Base-by-base conservation (phyloP, 805 yeast species). In the Candida koratica region DNA sequence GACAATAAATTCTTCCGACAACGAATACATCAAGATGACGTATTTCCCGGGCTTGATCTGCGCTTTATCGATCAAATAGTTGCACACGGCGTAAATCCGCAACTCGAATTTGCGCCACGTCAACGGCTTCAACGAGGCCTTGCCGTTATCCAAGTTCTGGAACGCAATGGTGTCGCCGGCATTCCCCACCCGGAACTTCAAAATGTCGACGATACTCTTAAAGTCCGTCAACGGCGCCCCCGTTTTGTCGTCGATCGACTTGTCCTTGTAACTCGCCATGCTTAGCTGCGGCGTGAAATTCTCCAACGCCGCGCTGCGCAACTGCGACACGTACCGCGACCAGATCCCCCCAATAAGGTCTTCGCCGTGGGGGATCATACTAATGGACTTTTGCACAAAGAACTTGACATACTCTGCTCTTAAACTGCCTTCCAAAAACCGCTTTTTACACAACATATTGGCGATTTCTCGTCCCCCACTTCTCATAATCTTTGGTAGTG, bases 391-490 rank as follows among this genome's bases (percentile, higher is more conserved):
- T 18, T 74, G 64, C 16, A 83, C 69, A 42, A 81, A 81, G 53
- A 88, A 93, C 52, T 85, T 87, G 36, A 88, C 87, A 58, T 78
- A 89, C 17, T 76, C 80, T 0, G 95, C 80, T n/a, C 76, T 70
- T 15, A 93, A 61, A n/a, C 73, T 67, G 2, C 97, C 97, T 45
- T 79, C 83, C 27, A 79, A 67, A 53, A 88, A 88, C 46, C 77
- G 73, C 45, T 80, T 76, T 51, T 81, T 85, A 60, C 84, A 87
- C 50, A 79, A 72, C 83, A 79, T 85, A 48, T 89, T 93, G 0
- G 97, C 97, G 44, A 93, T 83, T 48, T 93, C 97, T 14, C 86
- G 69, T 6, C 96, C 81, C 15, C 96, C 96, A 56, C 85, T 79
- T 47, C 93, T 67, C 51, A 79, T 67, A 20, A 94, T 81, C 52